Conservation (phyloP, 2,329 filamentous ascomycete genomes). For the Cryphonectria naterciae region DNA sequence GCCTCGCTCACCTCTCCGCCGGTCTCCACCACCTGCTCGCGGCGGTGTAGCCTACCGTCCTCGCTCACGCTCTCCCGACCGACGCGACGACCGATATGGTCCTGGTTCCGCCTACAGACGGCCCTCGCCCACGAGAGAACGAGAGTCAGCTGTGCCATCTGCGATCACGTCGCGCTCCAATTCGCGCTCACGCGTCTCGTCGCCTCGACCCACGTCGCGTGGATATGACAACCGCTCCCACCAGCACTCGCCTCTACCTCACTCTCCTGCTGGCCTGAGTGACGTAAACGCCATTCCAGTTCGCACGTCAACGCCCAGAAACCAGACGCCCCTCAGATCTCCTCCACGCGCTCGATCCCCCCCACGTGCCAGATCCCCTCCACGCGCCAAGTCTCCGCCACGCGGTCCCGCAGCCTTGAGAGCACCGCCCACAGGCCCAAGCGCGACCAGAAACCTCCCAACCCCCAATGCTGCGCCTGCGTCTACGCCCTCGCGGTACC, state of each 20-base stretch:
- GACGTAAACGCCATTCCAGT: conserved; percentile 27
- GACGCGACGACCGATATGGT: conserved; percentile 49
- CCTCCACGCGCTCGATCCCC: conserved; percentile 49
- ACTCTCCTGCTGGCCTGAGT: conserved; percentile 39
- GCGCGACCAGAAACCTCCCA: conserved; percentile 44
- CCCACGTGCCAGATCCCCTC: conserved; percentile 54
- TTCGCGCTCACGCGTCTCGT: conserved; percentile 54
- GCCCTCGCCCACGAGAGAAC: conserved; percentile 47
- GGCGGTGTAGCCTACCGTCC: conserved; percentile 52
- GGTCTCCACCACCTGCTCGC: conserved; percentile 46
- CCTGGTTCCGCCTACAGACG: conserved; percentile 47
- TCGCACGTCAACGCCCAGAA: conserved; percentile 25
- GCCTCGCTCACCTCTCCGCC: conserved; percentile 42
- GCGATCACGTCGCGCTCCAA: conserved; percentile 51
- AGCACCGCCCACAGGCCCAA: conserved; percentile 53
- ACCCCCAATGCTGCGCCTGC: conserved; percentile 40
- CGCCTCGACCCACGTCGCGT: conserved; percentile 53
- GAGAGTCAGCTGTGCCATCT: conserved; percentile 55
- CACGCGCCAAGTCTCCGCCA: conserved; percentile 43
- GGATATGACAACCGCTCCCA: conserved; percentile 52
- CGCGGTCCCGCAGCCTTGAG: conserved; percentile 59
- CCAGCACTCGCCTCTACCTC: conserved; percentile 47
- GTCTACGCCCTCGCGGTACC: conserved; percentile 38
- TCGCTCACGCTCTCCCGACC: conserved; percentile 56
- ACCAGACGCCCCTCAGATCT: conserved; percentile 25